These are phyloP conservation scores for Aspergillus tamarii DNA, from an alignment of 2,329 filamentous ascomycete genomes.

Conservation along the genomic window DNA sequence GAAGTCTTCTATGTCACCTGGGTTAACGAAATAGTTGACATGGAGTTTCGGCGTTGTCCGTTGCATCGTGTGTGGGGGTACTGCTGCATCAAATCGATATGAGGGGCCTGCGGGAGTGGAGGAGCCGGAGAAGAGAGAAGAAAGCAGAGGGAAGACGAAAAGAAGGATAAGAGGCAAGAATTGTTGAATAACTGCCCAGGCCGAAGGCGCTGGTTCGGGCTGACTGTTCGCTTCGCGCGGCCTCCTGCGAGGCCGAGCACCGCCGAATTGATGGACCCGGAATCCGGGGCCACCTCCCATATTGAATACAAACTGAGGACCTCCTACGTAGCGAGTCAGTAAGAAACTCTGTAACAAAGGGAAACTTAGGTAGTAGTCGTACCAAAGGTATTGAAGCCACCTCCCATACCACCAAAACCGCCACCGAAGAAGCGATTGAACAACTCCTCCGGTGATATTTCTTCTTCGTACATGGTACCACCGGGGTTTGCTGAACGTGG, in stretches of 20 bases:
- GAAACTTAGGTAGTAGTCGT: slow-evolving; percentile 34
- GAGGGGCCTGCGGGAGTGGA: slow-evolving; percentile 63
- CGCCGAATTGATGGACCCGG: slow-evolving; percentile 93
- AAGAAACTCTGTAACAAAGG: neutral
- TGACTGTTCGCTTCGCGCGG: slow-evolving; percentile 66
- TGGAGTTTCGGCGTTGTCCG: slow-evolving; percentile 72
- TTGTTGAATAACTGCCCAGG: slow-evolving; percentile 64
- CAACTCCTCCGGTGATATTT: slow-evolving; percentile 94
- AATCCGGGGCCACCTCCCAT: slow-evolving; percentile 89
- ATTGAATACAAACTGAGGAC: slow-evolving; percentile 93
- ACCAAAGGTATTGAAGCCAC: slow-evolving; percentile 70
- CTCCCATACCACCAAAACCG: slow-evolving; percentile 54
- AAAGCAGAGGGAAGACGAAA: slow-evolving; percentile 82
- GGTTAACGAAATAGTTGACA: slow-evolving; percentile 84
- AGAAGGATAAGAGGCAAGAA: slow-evolving; percentile 87
- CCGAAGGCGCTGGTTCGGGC: slow-evolving; percentile 56
- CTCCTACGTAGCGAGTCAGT: slow-evolving; percentile 46
- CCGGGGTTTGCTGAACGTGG: slow-evolving; percentile 51
- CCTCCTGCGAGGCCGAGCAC: slow-evolving; percentile 72
- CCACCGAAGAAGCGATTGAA: slow-evolving; percentile 97
- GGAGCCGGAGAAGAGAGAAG: slow-evolving; percentile 71
- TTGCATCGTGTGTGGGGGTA: slow-evolving; percentile 72
- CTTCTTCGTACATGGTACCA: slow-evolving; percentile 76
- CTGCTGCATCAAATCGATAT: slow-evolving; percentile 74
- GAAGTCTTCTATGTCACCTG: slow-evolving; percentile 72